phyloP scores from a whole-genome alignment of 73 alveolate species.

The Stentor roeselii region DNA sequence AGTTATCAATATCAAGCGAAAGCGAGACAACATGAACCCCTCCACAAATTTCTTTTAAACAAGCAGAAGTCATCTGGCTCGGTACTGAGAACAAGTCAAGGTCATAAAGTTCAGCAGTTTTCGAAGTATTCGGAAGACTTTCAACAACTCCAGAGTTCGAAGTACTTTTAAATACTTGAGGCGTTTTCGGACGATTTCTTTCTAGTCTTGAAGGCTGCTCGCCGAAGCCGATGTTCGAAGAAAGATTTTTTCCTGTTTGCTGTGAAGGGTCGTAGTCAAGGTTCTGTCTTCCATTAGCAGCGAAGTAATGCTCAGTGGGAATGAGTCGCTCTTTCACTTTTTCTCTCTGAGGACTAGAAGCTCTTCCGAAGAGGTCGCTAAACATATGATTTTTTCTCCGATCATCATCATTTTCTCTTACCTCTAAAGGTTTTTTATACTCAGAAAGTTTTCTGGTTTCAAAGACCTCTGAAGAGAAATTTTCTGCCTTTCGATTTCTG shows the following conservation, averaged over 20 bases:
- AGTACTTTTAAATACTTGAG: slow-evolving; percentile 9
- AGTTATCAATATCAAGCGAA: slow-evolving; percentile 7
- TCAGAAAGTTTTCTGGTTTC: not conserved
- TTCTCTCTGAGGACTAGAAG: not conserved
- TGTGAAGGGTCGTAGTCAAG: not conserved
- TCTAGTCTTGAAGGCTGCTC: not conserved
- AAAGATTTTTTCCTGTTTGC: not conserved
- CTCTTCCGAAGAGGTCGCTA: slow-evolving; percentile 3
- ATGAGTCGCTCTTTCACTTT: not conserved
- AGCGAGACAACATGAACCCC: slow-evolving; percentile 7
- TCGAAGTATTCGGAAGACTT: not conserved
- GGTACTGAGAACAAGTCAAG: not conserved
- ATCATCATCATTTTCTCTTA: not conserved
- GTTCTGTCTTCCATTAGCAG: not conserved
- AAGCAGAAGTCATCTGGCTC: not conserved
- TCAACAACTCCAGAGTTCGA: not conserved
- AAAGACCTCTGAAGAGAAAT: not conserved
- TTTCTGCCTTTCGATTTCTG: not conserved
- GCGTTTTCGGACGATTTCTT: not conserved
- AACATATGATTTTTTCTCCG: not conserved
- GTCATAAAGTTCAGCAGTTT: not conserved
- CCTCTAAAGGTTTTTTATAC: not conserved
- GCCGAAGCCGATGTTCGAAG: not conserved
- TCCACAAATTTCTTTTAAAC: not conserved
- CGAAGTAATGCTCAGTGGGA: not conserved